Base-by-base conservation (phyloP, 2,329 filamentous ascomycete species). In the Colletotrichum tropicicola region DNA sequence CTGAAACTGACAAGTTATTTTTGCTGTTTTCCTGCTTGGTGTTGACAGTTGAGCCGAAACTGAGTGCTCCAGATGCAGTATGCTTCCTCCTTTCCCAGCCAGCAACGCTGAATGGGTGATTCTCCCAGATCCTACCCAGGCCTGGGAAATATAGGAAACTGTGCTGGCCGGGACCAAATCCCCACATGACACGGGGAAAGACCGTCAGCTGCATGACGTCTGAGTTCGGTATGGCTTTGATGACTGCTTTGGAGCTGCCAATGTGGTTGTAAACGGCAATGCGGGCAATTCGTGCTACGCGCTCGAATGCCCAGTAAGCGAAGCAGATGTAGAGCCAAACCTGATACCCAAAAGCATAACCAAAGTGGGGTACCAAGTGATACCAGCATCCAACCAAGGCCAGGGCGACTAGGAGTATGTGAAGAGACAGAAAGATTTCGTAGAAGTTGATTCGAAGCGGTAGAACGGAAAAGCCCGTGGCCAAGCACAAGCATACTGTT, bases 121-220 rank as follows among this genome's bases (percentile, higher is more conserved):
- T 76, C 53, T 78, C 75, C 77, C 76, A 79, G 59, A 79, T 70
- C 4, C 69, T 65, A 37, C 70, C 67, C 19, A 79, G 51, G 0
- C 71, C 71, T n/a, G 75, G 74, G 52, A 78, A 78, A 68, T 70
- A 72, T 2, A 80, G 71, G 56, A 79, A 79, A 1, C 71, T 75
- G 28, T 83, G 78, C 5, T 75, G 69, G 2, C 76, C 78, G 0
- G 75, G 74, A 7, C 66, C 59, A 0, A 63, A 59, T 4, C 67
- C 70, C 75, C 78, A 82, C 27, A 77, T 67, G 6, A 81, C 65
- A 6, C 77, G 79, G 1, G 72, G 72, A 21, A 47, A 37, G 9
- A 85, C 67, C 57, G 83, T 80, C 9, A 85, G 70, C 6, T 81
- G 75, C 15, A 83, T 69, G 37, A 78, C 69, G 5, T 70, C 71